Base-by-base conservation (phyloP, 179 eudicot genomes). In the Corrigiola litoralis region DNA sequence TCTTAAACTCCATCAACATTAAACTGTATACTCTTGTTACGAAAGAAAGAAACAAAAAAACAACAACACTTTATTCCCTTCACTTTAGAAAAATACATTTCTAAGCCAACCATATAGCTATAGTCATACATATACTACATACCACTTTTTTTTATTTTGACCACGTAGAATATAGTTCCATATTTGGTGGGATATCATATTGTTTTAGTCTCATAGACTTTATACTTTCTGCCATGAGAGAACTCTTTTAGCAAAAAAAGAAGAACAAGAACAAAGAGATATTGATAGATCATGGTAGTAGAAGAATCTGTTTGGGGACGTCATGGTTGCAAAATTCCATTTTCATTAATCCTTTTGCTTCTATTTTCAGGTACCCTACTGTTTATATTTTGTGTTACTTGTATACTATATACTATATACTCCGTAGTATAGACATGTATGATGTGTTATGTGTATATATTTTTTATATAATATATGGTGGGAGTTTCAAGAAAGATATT, bases 361-460 rank as follows among this genome's bases (percentile, higher is more conserved):
- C 7, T 76, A 36, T 66, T 71, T 41, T 48, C 80, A 76, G 80
- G 80, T 76, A 76, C 66, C 65, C 65, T 42, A 40, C 42, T 41
- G 34, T 42, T 41, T 46, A 23, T 10, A 5, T 61, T 11, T 48
- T 46, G 1, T 17, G 23, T 25, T 24, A 21, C 36, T 47, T n/a
- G 47, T 56, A 13, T 20, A 9, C 31, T 61, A n/a, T 58, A 11
- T 1, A 33, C 37, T 37, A 28, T 4, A 25, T 31, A 13, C 21
- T 20, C 2, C 28, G n/a, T 5, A 6, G 29, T 40, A 18, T 10
- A 23, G 1, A 8, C 36, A 42, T 54, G 52, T 52, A 29, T 45
- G 32, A 24, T 71, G 7, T 72, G 14, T 6, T 20, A 12, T 33
- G 6, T 21, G 13, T 5, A 33, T 21, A 54, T 6, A 42, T 1